Base-by-base conservation (phyloP, 2,329 filamentous ascomycete species). In the Botrytis hyacinthi region DNA sequence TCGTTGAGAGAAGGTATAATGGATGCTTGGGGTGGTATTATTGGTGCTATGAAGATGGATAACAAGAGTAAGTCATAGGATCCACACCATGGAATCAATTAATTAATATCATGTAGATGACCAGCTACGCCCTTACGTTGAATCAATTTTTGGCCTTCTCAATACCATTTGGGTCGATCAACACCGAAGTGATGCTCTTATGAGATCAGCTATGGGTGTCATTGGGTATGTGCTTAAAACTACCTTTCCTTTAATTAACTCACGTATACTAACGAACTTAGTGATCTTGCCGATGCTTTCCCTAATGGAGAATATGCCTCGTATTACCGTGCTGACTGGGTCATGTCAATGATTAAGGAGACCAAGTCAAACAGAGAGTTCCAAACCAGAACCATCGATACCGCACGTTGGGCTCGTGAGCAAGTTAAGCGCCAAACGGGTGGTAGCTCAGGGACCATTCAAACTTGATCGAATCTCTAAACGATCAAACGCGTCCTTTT, bases 1-100 rank as follows among this genome's bases (percentile, higher is more conserved):
- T 97, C 95, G 32, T 88, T 99, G 67, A 92, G 96, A 71, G 97
- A 99, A 82, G 96, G 95, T 78, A 98, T 99, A 78, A 97, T 98
- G 92, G 96, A 99, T 86, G 96, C 96, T 48, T 99, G 97, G 95
- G 94, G 95, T 80, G 96, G 96, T 78, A 96, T 97, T 77, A 94
- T 99, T 81, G 91, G 95, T 82, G 94, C 96, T 71, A 94, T 98
- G 92, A 97, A 96, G 86, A 84, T 87, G 70, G 93, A 91, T 80
- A 86, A 86, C 80, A 95, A 95, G 86, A 90, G 91, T 92, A 83
- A 83, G 90, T 84, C 29, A 66, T 29, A 35, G 10, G 6, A 14
- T 29, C 35, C 44, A 18, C 29, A 57, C 37, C 69, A 18, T 54
- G 16, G 4, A 61, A 22, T 29, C 29, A 40, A 71, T 29, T 48